phyloP scores from a whole-genome alignment of 148 eudicot genomes.

The Euryodendron excelsum region DNA sequence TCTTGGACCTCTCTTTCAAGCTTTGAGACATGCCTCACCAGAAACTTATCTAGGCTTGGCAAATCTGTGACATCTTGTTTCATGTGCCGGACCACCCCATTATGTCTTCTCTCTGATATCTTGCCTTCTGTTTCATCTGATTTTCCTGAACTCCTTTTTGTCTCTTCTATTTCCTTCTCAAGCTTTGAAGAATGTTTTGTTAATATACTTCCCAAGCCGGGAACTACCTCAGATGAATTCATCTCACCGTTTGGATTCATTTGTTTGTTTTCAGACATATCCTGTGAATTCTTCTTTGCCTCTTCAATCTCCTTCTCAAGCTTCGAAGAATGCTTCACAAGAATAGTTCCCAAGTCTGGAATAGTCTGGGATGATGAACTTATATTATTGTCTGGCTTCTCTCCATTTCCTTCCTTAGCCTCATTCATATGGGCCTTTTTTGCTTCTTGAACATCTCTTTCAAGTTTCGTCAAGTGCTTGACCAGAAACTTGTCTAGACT shows the following conservation, averaged over 20 bases:
- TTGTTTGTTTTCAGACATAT: too few species aligned
- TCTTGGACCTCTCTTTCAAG: slow-evolving; percentile 78
- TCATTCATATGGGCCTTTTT: slow-evolving; percentile 54
- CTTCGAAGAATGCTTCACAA: slow-evolving; percentile 48
- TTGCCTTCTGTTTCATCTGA: slow-evolving; percentile 18
- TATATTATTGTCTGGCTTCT: too few species aligned
- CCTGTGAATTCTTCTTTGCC: slow-evolving; percentile 37
- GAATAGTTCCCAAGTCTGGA: slow-evolving; percentile 43
- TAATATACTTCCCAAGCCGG: too few species aligned
- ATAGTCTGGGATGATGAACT: slow-evolving; percentile 20
- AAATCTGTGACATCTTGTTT: slow-evolving; percentile 43
- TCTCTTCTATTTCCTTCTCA: slow-evolving; percentile 59
- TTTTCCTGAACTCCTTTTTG: slow-evolving; percentile 36
- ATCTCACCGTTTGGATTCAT: too few species aligned
- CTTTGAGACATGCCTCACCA: slow-evolving; percentile 65
- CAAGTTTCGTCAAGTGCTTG: slow-evolving; percentile 72
- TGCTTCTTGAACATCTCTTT: slow-evolving; percentile 78
- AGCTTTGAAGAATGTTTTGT: slow-evolving; percentile 60
- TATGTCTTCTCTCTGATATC: slow-evolving; percentile 15
- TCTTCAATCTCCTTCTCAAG: slow-evolving; percentile 51
- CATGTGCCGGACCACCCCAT: slow-evolving; percentile 14
- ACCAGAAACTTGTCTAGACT: slow-evolving; percentile 80
- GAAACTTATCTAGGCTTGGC: slow-evolving; percentile 66
- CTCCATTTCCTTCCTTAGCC: too few species aligned
- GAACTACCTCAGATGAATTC: too few species aligned